A percentile compares a stretch with the other conserved stretches of the same genome.
These are phyloP conservation scores for Cladorrhinum sp. DNA, from an alignment of 2,329 filamentous ascomycete species.

Conservation along the genomic window DNA sequence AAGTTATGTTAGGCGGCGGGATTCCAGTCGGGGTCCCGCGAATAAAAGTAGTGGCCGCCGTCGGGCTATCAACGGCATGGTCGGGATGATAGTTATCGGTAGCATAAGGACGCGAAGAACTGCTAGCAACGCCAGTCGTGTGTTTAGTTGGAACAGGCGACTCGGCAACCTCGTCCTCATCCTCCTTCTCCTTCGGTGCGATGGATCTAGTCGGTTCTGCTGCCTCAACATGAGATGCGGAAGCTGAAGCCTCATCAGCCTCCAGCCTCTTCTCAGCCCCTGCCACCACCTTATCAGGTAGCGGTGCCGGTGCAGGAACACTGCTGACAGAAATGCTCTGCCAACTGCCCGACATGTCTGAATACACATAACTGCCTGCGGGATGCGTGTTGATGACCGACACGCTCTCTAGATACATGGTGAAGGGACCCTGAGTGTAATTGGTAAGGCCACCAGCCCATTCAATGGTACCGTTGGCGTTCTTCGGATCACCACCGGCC, in stretches of 20 bases:
- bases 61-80: not conserved
- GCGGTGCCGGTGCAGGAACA: not conserved
- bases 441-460: slow-evolving; percentile 88
- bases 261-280: not conserved
- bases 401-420: slow-evolving; percentile 77
- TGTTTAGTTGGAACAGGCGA: not conserved
- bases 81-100: not conserved
- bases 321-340: slow-evolving; percentile 59
- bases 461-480: slow-evolving; percentile 75
- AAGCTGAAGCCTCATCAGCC: not conserved
- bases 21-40: not conserved
- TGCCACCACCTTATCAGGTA: not conserved
- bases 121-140: not conserved
- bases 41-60: not conserved
- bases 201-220: not conserved
- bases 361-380: slow-evolving; percentile 81
- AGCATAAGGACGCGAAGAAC: not conserved
- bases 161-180: not conserved
- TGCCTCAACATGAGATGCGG: no score
- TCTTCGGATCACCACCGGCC: slow-evolving; percentile 83
- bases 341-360: slow-evolving; percentile 75
- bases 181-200: not conserved
- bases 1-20: not conserved
- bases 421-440: slow-evolving; percentile 79
- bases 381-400: slow-evolving; percentile 89